Conservation (phyloP, 345 rosid species). For the Syzygium aqueum region DNA sequence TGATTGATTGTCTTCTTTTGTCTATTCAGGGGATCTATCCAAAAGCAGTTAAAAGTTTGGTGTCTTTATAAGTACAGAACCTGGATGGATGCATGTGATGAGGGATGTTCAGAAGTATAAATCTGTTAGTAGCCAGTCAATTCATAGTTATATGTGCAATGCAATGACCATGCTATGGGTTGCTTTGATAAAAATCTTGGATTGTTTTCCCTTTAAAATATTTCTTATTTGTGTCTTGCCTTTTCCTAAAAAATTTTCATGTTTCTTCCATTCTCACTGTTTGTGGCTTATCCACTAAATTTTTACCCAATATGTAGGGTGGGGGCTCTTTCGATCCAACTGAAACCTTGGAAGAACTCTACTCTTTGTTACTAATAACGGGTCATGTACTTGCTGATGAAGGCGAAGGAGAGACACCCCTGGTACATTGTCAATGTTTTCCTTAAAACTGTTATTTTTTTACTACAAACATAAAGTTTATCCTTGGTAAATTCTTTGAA, state of each 20-base stretch:
- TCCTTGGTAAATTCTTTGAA: background rate
- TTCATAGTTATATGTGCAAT: background rate
- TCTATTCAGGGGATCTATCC: background rate
- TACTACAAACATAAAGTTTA: background rate
- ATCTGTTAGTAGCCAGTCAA: background rate
- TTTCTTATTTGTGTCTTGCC: background rate
- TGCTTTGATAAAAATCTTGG: background rate
- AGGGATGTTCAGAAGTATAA: background rate
- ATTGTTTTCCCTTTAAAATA: background rate
- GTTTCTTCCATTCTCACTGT: background rate
- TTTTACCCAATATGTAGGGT: slow-evolving; percentile 48
- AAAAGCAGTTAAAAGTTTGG: background rate
- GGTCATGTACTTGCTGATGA: slow-evolving; percentile 99
- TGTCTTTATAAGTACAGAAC: background rate
- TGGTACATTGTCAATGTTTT: slow-evolving; percentile 38
- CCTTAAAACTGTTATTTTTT: background rate
- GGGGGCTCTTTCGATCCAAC: slow-evolving; percentile 75
- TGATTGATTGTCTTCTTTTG: background rate
- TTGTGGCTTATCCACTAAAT: background rate
- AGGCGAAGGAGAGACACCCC: slow-evolving; percentile 97
- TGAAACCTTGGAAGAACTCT: slow-evolving; percentile 83
- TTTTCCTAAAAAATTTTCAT: background rate
- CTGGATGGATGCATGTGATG: background rate
- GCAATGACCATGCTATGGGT: background rate
- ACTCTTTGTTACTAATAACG: slow-evolving; percentile 68